Conservation (phyloP, 306 rosid genomes). For the Leucaena leucocephala region DNA sequence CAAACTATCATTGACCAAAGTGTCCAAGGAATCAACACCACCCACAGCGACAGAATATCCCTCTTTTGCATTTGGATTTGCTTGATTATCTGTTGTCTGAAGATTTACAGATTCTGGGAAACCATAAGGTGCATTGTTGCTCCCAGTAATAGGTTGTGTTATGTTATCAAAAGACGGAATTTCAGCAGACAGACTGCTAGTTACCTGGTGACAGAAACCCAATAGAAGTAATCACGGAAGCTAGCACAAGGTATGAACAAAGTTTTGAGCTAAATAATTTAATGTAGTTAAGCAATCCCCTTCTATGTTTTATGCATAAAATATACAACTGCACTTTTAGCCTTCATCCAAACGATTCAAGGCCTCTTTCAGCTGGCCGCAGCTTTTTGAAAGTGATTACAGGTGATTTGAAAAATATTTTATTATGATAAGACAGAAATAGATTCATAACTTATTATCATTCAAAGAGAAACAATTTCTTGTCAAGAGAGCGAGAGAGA, state of each 20-base stretch:
- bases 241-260: constrained; percentile 19
- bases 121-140: constrained; percentile 37
- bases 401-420: neutral
- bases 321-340: neutral
- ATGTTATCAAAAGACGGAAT: constrained; percentile 46
- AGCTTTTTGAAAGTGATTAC: constrained; percentile 4
- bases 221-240: constrained; percentile 23
- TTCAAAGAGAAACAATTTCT: constrained; percentile 8
- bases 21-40: constrained; percentile 43
- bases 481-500: too few species aligned
- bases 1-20: constrained; percentile 58
- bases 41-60: constrained; percentile 38
- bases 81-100: constrained; percentile 37
- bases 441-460: neutral
- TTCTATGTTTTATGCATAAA: neutral
- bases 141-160: constrained; percentile 38
- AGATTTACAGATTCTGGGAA: constrained; percentile 40
- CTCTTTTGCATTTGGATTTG: constrained; percentile 37
- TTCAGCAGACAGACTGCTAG: constrained; percentile 43
- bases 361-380: constrained; percentile 5
- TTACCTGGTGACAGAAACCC: constrained; percentile 50
- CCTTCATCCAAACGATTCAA: constrained; percentile 14
- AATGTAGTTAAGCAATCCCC: neutral
- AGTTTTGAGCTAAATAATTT: constrained; percentile 8
- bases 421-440: neutral